phyloP scores from a whole-genome alignment of 257 asterid genomes.

The Salvia miltiorrhiza region DNA sequence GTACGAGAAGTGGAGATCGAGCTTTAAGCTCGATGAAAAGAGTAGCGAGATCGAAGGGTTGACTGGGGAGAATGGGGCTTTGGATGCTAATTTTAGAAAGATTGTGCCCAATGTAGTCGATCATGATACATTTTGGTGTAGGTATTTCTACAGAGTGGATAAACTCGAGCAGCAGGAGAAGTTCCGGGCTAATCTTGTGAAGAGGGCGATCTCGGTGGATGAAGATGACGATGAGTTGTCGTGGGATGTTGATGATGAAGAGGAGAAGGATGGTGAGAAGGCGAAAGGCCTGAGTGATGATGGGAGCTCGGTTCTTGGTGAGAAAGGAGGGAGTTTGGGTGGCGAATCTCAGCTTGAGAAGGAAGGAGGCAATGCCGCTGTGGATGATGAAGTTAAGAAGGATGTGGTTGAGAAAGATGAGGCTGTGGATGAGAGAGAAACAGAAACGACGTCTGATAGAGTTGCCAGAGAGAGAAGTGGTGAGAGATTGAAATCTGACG shows the following conservation, averaged over 20 bases:
- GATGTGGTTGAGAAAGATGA: slow-evolving; percentile 2
- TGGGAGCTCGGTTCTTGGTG: slow-evolving; percentile 15
- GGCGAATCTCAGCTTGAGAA: slow-evolving; percentile 3
- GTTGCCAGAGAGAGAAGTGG: slow-evolving; percentile 22
- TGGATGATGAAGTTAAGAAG: slow-evolving; percentile 23
- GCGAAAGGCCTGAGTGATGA: slow-evolving; percentile 22
- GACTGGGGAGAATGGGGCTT: slow-evolving; percentile 52
- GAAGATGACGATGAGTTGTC: slow-evolving; percentile 76
- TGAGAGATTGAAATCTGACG: slow-evolving; percentile 23
- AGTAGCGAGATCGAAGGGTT: slow-evolving; percentile 43
- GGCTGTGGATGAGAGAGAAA: slow-evolving; percentile 36
- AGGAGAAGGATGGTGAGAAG: slow-evolving; percentile 37
- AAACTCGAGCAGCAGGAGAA: slow-evolving; percentile 79
- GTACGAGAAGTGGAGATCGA: slow-evolving; percentile 53
- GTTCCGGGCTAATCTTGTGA: slow-evolving; percentile 75
- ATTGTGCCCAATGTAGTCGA: slow-evolving; percentile 59
- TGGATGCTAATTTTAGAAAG: slow-evolving; percentile 45
- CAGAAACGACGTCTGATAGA: slow-evolving; percentile 27
- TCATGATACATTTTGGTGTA: slow-evolving; percentile 67
- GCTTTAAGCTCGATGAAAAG: slow-evolving; percentile 44
- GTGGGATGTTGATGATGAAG: slow-evolving; percentile 87
- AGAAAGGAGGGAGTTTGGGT: slow-evolving; percentile 1
- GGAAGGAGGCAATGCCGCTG: slow-evolving; percentile 18
- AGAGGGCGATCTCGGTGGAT: slow-evolving; percentile 61
- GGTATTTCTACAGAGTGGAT: slow-evolving; percentile 72